Base-by-base conservation (phyloP, 1,139 yeast genomes). In the Kodamaea suecica region DNA sequence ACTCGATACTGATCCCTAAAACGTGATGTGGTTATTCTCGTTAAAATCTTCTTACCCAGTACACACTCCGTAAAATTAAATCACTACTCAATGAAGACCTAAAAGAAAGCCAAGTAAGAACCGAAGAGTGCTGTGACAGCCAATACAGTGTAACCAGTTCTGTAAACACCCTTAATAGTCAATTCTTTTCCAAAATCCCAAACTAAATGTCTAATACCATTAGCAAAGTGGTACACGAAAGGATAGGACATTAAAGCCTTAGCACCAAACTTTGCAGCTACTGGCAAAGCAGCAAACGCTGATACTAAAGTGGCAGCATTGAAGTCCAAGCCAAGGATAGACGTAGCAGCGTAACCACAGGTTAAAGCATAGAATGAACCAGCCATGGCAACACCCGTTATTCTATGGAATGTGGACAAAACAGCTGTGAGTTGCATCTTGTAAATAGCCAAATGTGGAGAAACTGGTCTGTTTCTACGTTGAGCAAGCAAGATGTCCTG, bases 371-470 rank as follows among this genome's bases (percentile, higher is more conserved):
- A 90, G 60, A 90, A 81, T 3, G 77, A 81, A 41, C 73, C 79
- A 28, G 90, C 96, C 58, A 92, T 66, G 32, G 79, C 77, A 20
- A 88, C 84, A 58, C 97, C 97, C 31, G 95, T 78, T 52, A 92
- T 65, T 73, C 98, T 83, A 66, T 92, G 97, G 44, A 83, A 61
- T 25, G 82, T 68, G 4, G 97, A 90, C 57, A 92, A 60, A 45
- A 76, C 63, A 84, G 83, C 76, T 29, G 97, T 86, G 48, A 90
- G 61, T 69, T 92, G 97, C 35, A 94, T 94, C 67, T 87, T 72
- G 69, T 90, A 92, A 57, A 92, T 90, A 41, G 80, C 66, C 58
- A 92, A 73, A 61, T 92, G 95, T 40, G 98, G 98, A 28, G 97
- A 88, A 24, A 76, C 66, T 30, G 98, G 98, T 67, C 98, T 81